phyloP scores from a whole-genome alignment of 148 eudicot genomes.

The Amaranthus palmeri region DNA sequence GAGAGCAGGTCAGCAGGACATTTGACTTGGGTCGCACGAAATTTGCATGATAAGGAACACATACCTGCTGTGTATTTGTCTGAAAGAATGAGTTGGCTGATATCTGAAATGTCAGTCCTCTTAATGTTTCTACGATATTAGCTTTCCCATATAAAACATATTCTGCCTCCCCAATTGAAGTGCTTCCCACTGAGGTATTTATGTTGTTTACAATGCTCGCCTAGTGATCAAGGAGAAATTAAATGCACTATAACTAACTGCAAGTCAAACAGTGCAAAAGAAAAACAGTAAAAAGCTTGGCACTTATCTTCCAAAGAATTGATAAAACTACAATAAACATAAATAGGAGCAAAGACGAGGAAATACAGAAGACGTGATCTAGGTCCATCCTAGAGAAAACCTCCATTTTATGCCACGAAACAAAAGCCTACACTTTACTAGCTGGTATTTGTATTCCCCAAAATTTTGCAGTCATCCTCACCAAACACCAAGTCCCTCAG shows the following conservation, averaged over 20 bases:
- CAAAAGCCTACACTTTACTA: not conserved
- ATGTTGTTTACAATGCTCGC: constrained; percentile 92
- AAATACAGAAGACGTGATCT: not conserved
- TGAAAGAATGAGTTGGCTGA: constrained; percentile 99
- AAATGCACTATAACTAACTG: not conserved
- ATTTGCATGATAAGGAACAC: not conserved
- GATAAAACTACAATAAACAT: not conserved
- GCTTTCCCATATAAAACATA: constrained; percentile 71
- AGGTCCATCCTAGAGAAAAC: not conserved
- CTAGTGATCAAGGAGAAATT: constrained; percentile 29
- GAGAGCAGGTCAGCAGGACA: not conserved
- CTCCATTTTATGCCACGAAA: not conserved
- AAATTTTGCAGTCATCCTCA: not conserved
- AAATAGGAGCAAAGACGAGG: not conserved
- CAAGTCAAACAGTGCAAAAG: not conserved
- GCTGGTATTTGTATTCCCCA: not conserved
- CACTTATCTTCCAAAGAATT: not conserved
- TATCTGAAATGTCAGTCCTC: constrained; percentile 86
- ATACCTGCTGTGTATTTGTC: constrained; percentile 89
- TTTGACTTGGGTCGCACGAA: not conserved
- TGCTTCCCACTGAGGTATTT: constrained; percentile 89
- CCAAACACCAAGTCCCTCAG: not conserved
- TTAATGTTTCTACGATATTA: constrained; percentile 68
- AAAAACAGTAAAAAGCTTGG: not conserved
- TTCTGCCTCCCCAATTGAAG: constrained; percentile 85